Evolutionary conservation across 768 basidiomycete genomes (phyloP), one percentile per base, ranked within the genome.

Genomic region (Pleurotus tuoliensis): DNA sequence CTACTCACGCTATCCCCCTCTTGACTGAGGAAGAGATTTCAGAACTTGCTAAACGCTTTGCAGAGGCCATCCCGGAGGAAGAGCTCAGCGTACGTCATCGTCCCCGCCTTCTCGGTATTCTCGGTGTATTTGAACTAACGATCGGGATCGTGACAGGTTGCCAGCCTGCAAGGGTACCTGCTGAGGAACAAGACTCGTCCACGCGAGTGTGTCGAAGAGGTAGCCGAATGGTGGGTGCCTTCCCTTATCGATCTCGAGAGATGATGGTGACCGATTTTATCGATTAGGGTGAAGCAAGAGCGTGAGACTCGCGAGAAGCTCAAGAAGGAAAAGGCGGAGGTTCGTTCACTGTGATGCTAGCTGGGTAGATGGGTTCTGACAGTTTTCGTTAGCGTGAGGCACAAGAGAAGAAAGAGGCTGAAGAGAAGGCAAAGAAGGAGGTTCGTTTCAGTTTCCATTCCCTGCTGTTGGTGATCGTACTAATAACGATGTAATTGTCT

Each of bases 181-280:
- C 76, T 92, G 57, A 90, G 88, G 80, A 93, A 93, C 71, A 92
- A 94, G 80, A 87, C 92, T 11, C 85, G 92, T n/a, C 92, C 92
- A 40, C 80, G 81, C 58, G 89, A 93, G 69, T 90, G 87, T 60
- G 91, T 94, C 7, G 86, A 86, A 4, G 91, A 92, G 67, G 87
- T 88, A 22, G 76, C 69, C 27, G 85, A 83, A 45, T 95, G 93
- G 60, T 61, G 6, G 2, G 54, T 47, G 56, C 30, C 13, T 16
- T 50, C 41, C 44, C 38, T 56, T 27, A 41, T 55, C 37, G 41
- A 37, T 30, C 20, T 16, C 6, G 54, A 22, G 38, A 18, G 40
- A 37, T 30, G 37, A 13, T 24, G 41, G 51, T 44, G 11, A 25
- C 38, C 44, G 46, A 37, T 15, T 5, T 5, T n/a, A 18, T 24